phyloP scores from a whole-genome alignment of 306 rosid species.

The Lathyrus tuberosus region DNA sequence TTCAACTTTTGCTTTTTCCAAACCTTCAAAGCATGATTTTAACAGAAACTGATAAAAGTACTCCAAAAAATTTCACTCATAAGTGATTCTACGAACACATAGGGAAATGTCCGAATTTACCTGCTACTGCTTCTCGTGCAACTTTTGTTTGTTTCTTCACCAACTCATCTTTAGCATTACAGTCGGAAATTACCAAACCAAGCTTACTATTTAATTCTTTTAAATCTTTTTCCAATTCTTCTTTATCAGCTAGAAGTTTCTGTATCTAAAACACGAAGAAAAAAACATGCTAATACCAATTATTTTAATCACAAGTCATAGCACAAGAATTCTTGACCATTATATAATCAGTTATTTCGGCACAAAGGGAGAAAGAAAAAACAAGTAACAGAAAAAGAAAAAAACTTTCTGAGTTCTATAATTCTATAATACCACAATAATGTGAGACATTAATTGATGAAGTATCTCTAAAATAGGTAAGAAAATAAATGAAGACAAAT shows the following conservation, averaged over 20 bases:
- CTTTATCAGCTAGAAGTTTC: slow-evolving; percentile 68
- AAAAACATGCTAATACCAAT: slow-evolving; percentile 11
- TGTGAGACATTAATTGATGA: slow-evolving; percentile 15
- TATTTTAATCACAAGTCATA: slow-evolving; percentile 9
- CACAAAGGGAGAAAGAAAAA: background rate
- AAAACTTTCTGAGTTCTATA: background rate
- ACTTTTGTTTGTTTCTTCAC: slow-evolving; percentile 69
- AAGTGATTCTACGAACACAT: slow-evolving; percentile 16
- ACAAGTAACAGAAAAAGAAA: background rate
- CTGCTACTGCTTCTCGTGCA: slow-evolving; percentile 76
- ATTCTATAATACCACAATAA: slow-evolving; percentile 6
- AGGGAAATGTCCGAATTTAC: slow-evolving; percentile 42
- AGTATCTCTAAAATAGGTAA: slow-evolving; percentile 17
- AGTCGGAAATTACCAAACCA: slow-evolving; percentile 60
- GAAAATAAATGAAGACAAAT: background rate
- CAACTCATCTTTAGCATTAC: slow-evolving; percentile 74
- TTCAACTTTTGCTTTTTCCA: slow-evolving; percentile 73
- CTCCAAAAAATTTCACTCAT: background rate
- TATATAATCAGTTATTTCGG: slow-evolving; percentile 27
- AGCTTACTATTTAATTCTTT: slow-evolving; percentile 60
- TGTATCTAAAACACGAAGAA: slow-evolving; percentile 48
- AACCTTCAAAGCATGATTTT: slow-evolving; percentile 55
- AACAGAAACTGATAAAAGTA: slow-evolving; percentile 25
- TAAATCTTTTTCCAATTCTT: slow-evolving; percentile 68
- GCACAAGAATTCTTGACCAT: background rate